phyloP scores from a whole-genome alignment of 495 filamentous ascomycete species.

The Paragyromitra xinjiangensis region DNA sequence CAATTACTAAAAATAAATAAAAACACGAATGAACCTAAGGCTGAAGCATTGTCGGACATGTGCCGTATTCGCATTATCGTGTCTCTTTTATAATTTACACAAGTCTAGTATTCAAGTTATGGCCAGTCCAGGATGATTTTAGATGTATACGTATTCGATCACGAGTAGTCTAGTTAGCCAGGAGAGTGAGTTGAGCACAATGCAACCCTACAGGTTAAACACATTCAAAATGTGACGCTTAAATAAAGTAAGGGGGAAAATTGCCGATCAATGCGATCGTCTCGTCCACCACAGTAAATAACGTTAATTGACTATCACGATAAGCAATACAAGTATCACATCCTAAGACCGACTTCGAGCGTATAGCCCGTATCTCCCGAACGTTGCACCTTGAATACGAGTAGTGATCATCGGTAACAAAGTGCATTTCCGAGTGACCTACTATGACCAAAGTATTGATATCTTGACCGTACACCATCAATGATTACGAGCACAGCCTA shows the following conservation, averaged over 20 bases:
- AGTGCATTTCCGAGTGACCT: slow-evolving; percentile 16
- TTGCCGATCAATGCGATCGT: background rate
- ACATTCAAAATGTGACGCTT: background rate
- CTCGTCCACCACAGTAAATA: background rate
- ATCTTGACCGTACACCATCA: background rate
- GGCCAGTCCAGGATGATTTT: background rate
- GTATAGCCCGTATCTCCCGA: background rate
- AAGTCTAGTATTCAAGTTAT: background rate
- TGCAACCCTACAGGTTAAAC: background rate
- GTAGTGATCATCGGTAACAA: background rate
- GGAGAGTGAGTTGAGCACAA: background rate
- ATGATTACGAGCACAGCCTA: slow-evolving; percentile 8
- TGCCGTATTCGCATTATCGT: background rate
- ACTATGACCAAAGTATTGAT: background rate
- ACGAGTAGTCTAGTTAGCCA: background rate
- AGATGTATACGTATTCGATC: background rate
- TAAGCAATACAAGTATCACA: background rate
- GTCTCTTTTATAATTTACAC: background rate
- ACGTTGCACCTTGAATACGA: background rate
- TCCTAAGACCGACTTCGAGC: background rate
- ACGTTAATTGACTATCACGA: background rate
- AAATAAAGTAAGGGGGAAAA: background rate
- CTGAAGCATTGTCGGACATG: background rate
- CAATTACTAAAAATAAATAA: background rate
- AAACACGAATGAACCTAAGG: background rate